Percentiles rank a stretch among this genome's conserved stretches.
Conservation (phyloP, 192 early-diverging fungal species). For the Rhizoclosmatium globosum region DNA sequence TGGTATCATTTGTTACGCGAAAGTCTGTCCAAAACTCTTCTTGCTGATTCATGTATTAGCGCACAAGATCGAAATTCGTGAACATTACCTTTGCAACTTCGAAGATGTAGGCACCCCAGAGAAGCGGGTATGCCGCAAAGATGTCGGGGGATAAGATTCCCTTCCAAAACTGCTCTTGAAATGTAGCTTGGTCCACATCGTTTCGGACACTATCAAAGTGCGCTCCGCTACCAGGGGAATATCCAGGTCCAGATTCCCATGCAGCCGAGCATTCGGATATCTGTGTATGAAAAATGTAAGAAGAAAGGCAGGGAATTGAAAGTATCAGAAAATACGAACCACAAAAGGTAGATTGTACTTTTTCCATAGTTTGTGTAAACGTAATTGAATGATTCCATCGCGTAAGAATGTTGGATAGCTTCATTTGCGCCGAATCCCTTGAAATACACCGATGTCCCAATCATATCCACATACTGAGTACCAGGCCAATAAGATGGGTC, state of each 20-base stretch:
- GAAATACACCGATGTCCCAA: constrained; percentile 30
- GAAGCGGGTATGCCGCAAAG: constrained; percentile 10
- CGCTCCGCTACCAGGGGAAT: constrained; percentile 2
- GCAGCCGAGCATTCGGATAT: constrained; percentile 34
- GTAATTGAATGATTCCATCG: neutral
- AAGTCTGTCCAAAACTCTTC: constrained; percentile 36
- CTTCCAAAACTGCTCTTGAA: constrained; percentile 18
- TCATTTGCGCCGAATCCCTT: constrained; percentile 26
- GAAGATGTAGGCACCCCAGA: constrained; percentile 25
- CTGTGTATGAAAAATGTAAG: neutral
- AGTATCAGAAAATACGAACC: neutral
- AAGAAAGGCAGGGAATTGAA: too few relatives aligned
- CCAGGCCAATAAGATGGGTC: constrained; percentile 15
- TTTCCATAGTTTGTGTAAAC: constrained; percentile 4
- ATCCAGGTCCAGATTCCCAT: constrained; percentile 31
- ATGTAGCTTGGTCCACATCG: neutral
- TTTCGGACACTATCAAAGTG: neutral
- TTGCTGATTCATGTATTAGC: neutral
- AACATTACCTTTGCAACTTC: constrained; percentile 21
- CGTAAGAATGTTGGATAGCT: neutral
- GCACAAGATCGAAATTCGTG: neutral
- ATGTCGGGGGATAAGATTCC: constrained; percentile 5
- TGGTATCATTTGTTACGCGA: constrained; percentile 6
- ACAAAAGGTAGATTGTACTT: constrained; percentile 24
- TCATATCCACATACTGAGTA: constrained; percentile 16